Base-by-base conservation (phyloP, 768 basidiomycete species). In the Phlegmacium glaucopus region DNA sequence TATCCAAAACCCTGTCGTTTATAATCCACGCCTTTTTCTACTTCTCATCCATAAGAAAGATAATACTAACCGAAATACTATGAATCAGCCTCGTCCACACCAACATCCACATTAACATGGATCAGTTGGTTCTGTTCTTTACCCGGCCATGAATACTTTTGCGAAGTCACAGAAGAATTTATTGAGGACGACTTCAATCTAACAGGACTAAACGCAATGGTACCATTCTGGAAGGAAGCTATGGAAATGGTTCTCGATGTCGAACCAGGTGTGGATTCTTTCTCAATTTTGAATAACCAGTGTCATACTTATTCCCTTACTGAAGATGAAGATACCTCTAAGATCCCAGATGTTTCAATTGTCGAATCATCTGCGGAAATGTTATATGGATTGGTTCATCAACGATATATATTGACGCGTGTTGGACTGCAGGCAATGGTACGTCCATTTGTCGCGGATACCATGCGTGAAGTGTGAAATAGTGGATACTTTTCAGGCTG, bases 191-290 rank as follows among this genome's bases (percentile, higher is more conserved):
- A 98, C 63, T 99, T 99, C 74, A 99, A 99, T 71, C 75, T 99
- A 32, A 99, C 96, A 5, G 96, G 96, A 6, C 70, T 99, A 64
- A 95, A 94, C 61, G 79, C 80, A 27, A 85, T 94, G 85, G 96
- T 98, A 13, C 96, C 96, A 7, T 99, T 99, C 65, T 99, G 95
- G 93, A 98, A 97, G 66, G 96, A 99, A 66, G 96, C 96, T 38
- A 90, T 99, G 87, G 96, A 99, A 72, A 99, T 99, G 96, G 93
- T 99, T 12, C 70, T 99, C 55, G 96, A 99, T 70, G 95, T 98
- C 44, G 96, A 99, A 70, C 93, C 96, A 75, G 94, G 95, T 94
- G 64, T 66, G 85, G 55, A 56, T 59, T 61, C 53, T 54, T 60
- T 49, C 44, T 40, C 36, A 15, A n/a, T 45, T 27, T 41, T 46